Evolutionary conservation across 768 basidiomycete species (phyloP).

Genomic region (Rhizopogon vesiculosus): DNA sequence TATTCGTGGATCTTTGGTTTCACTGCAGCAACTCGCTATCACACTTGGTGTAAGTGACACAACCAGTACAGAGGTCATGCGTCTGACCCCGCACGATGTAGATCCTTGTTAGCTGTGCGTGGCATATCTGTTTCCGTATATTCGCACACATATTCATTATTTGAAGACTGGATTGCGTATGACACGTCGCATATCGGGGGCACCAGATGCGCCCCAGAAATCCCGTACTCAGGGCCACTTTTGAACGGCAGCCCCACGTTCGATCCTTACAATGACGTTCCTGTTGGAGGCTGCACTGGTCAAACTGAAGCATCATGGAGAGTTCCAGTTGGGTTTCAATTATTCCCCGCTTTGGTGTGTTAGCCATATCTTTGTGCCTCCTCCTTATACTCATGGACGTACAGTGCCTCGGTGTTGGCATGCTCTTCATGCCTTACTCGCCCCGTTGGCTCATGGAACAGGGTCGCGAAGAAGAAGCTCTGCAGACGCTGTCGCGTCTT

Average conservation of each 20-base stretch:
- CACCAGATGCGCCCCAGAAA: conserved; percentile 22
- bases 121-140: neutral
- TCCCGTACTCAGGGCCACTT: conserved; percentile 25
- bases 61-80: neutral
- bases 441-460: conserved; percentile 39
- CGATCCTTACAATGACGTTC: conserved; percentile 23
- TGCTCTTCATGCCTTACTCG: conserved; percentile 35
- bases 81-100: conserved; percentile 1
- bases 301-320: conserved; percentile 30
- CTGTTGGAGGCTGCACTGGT: conserved; percentile 26
- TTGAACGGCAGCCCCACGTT: conserved; percentile 27
- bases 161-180: conserved; percentile 27
- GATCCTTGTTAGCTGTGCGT: conserved; percentile 29
- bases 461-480: conserved; percentile 32
- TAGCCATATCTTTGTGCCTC: conserved; percentile 5
- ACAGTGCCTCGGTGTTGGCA: conserved; percentile 26
- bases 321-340: conserved; percentile 31
- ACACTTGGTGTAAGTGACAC: conserved; percentile 2
- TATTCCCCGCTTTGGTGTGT: conserved; percentile 32
- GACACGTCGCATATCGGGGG: conserved; percentile 31
- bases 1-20: conserved; percentile 3
- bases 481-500: conserved; percentile 28
- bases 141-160: neutral
- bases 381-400: neutral
- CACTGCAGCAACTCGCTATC: conserved; percentile 3